Conservation (phyloP, 306 rosid genomes). For the cucumber (Cucumis sativus) region Cucumber_9930_V3 NC_026657.2:14860001-14860500, state of each 20-base stretch:
- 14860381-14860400: slow-evolving; percentile 4
- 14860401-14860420: slow-evolving; percentile 10
- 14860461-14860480: background rate
- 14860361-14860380: slow-evolving; percentile 33
- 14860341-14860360: slow-evolving; percentile 62
- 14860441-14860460: background rate
- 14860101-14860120: slow-evolving; percentile 9
- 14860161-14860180: background rate
- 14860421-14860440: background rate
- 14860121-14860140: background rate
- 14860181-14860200: background rate
- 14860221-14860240: slow-evolving; percentile 90
- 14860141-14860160: background rate
- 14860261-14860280: slow-evolving; percentile 75
- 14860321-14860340: slow-evolving; percentile 69
- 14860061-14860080: slow-evolving; percentile 99
- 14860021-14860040: slow-evolving; percentile 84
- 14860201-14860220: slow-evolving; percentile 71
- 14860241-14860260: slow-evolving; percentile 74
- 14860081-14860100: slow-evolving; percentile 22
- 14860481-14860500: background rate
- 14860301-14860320: slow-evolving; percentile 93
- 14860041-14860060: slow-evolving; percentile 92
- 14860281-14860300: slow-evolving; percentile 82
- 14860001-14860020: slow-evolving; percentile 51